A percentile compares a stretch with the other conserved stretches of the same genome.
Conservation (phyloP, 805 yeast species). For the Zygosaccharomyces rouxii region DNA sequence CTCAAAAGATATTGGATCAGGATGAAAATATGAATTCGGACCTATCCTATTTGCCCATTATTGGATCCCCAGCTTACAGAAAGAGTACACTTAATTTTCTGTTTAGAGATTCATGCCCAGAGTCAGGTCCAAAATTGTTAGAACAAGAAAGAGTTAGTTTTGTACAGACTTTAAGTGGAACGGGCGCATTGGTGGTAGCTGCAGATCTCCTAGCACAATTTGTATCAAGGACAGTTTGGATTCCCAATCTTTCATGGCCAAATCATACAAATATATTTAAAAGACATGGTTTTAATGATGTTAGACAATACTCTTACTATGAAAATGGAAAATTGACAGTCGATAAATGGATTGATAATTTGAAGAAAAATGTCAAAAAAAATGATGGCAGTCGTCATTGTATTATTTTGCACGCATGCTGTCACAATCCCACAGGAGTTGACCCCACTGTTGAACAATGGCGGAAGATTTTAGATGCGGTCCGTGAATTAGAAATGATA, state of each 20-base stretch:
- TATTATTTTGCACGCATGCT: conserved; percentile 84
- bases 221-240: conserved; percentile 45
- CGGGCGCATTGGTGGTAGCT: conserved; percentile 86
- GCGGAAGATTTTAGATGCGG: conserved; percentile 63
- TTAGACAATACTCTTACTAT: conserved; percentile 69
- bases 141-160: conserved; percentile 66
- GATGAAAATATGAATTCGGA: conserved; percentile 65
- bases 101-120: conserved; percentile 55
- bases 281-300: conserved; percentile 57
- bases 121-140: conserved; percentile 49
- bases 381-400: conserved; percentile 13
- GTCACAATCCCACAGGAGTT: conserved; percentile 95
- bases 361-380: conserved; percentile 28
- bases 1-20: conserved; percentile 32
- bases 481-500: conserved; percentile 54
- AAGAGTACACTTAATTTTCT: conserved; percentile 63
- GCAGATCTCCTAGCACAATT: conserved; percentile 66
- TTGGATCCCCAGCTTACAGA: conserved; percentile 69
- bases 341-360: conserved; percentile 56
- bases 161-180: conserved; percentile 88
- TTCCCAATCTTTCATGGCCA: conserved; percentile 93
- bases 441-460: conserved; percentile 81
- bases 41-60: conserved; percentile 51
- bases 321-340: conserved; percentile 66
- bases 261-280: conserved; percentile 79